Conservation (phyloP, 176 grass and related monocot species). For the Lolium perenne region DNA sequence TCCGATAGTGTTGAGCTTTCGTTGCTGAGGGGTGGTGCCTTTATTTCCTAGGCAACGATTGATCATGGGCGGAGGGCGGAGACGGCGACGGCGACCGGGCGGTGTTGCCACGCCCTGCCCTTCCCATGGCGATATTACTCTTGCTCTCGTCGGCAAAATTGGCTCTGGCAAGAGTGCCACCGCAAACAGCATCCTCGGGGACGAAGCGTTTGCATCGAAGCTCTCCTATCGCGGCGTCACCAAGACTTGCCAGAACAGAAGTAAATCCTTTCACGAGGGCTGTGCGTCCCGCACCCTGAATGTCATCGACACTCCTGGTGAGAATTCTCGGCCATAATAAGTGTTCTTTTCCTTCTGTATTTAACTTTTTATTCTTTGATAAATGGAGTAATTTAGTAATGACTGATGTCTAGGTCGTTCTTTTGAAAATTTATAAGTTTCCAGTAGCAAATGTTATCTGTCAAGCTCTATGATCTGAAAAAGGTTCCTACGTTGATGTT, state of each 20-base stretch:
- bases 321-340: neutral
- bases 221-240: neutral
- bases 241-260: neutral
- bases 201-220: neutral
- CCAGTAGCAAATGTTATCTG: neutral
- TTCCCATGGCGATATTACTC: neutral
- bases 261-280: neutral
- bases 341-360: neutral
- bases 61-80: neutral
- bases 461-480: neutral
- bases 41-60: neutral
- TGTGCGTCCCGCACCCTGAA: neutral
- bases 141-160: slow-evolving; percentile 11
- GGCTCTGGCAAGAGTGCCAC: slow-evolving; percentile 5
- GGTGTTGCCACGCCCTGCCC: neutral
- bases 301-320: neutral
- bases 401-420: neutral
- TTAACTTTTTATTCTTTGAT: neutral
- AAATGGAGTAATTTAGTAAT: neutral
- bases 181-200: neutral
- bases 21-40: neutral
- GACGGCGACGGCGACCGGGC: neutral
- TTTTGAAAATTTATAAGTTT: neutral
- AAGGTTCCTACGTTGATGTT: neutral
- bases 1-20: neutral